These are phyloP conservation scores for Fonsecaea nubica DNA, from an alignment of 2,329 filamentous ascomycete species.

Conservation along the genomic window DNA sequence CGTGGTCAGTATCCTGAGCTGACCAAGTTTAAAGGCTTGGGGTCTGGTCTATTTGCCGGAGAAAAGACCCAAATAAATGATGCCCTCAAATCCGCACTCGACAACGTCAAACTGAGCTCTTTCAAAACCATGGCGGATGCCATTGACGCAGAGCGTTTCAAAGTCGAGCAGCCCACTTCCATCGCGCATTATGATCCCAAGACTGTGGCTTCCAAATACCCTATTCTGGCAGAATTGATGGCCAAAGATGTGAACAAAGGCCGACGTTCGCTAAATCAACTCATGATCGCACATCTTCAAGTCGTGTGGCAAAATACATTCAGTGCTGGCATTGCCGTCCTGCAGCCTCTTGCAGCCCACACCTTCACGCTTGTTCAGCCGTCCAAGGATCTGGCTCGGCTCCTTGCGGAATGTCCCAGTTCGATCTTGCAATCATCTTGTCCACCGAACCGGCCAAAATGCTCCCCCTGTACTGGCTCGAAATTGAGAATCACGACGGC, in stretches of 20 bases:
- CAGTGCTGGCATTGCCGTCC: conserved; percentile 74
- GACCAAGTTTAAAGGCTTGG: conserved; percentile 75
- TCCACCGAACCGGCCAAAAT: conserved; percentile 78
- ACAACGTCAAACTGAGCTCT: conserved; percentile 60
- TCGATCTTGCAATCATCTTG: conserved; percentile 78
- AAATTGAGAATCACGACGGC: conserved; percentile 72
- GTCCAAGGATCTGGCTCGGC: conserved; percentile 73
- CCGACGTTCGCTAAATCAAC: conserved; percentile 68
- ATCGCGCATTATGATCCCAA: conserved; percentile 78
- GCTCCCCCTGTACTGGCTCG: conserved; percentile 73
- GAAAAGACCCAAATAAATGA: conserved; percentile 68
- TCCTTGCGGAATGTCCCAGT: conserved; percentile 75
- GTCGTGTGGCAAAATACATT: conserved; percentile 82
- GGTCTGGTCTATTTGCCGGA: conserved; percentile 75
- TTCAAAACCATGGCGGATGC: conserved; percentile 70
- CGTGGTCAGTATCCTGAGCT: conserved; percentile 75
- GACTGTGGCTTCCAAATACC: conserved; percentile 70
- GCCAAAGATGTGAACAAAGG: conserved; percentile 64
- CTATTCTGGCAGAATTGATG: conserved; percentile 69
- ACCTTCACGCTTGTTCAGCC: conserved; percentile 75
- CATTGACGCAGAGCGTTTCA: conserved; percentile 66
- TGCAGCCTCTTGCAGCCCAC: conserved; percentile 78
- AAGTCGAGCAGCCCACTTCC: conserved; percentile 69
- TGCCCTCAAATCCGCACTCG: conserved; percentile 67
- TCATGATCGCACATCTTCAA: conserved; percentile 87